phyloP scores from a whole-genome alignment of 2,329 filamentous ascomycete genomes.

The Penicillium sp. region DNA sequence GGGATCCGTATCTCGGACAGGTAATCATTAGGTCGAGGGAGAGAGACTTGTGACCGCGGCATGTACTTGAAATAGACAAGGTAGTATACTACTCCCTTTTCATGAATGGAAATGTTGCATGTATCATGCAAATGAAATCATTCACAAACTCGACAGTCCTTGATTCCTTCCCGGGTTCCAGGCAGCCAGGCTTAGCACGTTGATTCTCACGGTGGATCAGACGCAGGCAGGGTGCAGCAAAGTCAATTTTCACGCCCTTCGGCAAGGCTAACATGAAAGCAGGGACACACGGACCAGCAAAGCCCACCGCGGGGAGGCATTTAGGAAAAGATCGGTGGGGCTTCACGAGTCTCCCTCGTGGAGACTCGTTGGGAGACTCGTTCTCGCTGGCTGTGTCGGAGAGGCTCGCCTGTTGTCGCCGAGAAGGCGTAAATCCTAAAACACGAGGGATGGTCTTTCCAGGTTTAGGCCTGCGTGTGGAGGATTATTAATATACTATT shows the following conservation, averaged over 20 bases:
- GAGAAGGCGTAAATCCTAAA: background rate
- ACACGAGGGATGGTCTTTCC: background rate
- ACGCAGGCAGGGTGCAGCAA: constrained; percentile 6
- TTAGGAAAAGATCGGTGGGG: constrained; percentile 29
- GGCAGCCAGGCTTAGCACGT: too few relatives aligned
- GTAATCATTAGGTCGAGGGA: background rate
- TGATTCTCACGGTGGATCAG: background rate
- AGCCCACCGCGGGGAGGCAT: constrained; percentile 30
- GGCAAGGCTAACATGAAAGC: constrained; percentile 21
- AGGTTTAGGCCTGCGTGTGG: background rate
- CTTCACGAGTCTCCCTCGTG: too few relatives aligned
- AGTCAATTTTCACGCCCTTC: constrained; percentile 32
- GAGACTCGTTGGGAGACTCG: too few relatives aligned
- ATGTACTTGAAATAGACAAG: background rate
- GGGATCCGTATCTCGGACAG: background rate
- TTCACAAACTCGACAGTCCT: background rate
- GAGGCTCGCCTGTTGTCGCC: background rate
- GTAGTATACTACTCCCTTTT: too few relatives aligned
- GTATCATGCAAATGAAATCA: background rate
- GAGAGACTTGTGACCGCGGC: background rate
- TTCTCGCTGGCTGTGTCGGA: background rate
- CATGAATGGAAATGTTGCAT: background rate
- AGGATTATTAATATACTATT: background rate
- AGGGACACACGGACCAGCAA: constrained; percentile 19
- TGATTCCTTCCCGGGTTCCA: background rate